Percentiles rank a stretch among this genome's conserved stretches.
These are phyloP conservation scores for Penicillium tannophilum DNA, from an alignment of 495 filamentous ascomycete species.

Conservation along the genomic window DNA sequence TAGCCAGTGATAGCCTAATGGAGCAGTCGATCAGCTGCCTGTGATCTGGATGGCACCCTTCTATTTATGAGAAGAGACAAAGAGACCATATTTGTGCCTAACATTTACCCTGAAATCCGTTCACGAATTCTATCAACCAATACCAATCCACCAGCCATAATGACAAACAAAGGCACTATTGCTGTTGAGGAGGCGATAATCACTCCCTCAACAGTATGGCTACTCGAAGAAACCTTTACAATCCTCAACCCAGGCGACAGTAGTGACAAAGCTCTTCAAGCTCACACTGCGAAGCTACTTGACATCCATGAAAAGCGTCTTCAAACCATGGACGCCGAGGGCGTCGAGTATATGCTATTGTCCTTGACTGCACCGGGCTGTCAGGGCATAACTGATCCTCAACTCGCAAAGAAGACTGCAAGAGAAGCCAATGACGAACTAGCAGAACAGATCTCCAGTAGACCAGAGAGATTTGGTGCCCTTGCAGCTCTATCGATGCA, in stretches of 20 bases:
- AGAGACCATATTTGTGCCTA: too few relatives aligned
- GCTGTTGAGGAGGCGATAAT: background rate
- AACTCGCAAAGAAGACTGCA: background rate
- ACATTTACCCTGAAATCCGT: too few relatives aligned
- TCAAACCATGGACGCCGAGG: conserved; percentile 19
- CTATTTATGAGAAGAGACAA: too few relatives aligned
- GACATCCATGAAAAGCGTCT: background rate
- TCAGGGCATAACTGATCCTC: background rate
- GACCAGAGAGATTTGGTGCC: background rate
- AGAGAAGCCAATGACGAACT: background rate
- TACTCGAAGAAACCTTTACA: background rate
- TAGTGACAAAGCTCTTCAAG: background rate
- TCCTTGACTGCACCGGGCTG: conserved; percentile 7
- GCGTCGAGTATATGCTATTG: conserved; percentile 10
- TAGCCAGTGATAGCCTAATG: too few relatives aligned
- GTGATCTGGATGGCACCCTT: too few relatives aligned
- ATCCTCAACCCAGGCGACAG: background rate
- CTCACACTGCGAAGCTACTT: background rate
- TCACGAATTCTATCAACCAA: too few relatives aligned
- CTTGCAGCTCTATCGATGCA: background rate
- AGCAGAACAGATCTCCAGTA: background rate
- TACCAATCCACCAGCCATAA: too few relatives aligned
- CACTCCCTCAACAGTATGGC: background rate
- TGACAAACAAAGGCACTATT: background rate
- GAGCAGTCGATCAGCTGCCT: too few relatives aligned